Conservation (phyloP, 257 asterid species). For the Primulina tabacum region DNA sequence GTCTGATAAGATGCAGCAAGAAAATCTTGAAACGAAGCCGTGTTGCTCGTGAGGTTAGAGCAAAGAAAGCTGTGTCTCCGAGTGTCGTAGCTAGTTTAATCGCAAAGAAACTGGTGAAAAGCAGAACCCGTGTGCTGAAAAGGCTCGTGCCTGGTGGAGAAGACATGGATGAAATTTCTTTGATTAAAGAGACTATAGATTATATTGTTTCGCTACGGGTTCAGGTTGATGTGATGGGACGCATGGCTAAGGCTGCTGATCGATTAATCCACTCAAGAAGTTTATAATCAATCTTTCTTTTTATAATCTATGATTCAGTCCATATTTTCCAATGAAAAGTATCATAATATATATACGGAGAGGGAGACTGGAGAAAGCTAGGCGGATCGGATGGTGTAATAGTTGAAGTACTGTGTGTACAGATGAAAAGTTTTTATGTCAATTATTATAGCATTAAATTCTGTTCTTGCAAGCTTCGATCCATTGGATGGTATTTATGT, state of each 20-base stretch:
- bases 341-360: not conserved
- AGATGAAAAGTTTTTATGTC: slow-evolving; percentile 3
- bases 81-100: slow-evolving; percentile 26
- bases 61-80: slow-evolving; percentile 31
- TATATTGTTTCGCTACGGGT: slow-evolving; percentile 59
- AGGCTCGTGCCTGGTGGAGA: slow-evolving; percentile 81
- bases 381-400: not conserved
- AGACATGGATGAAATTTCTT: slow-evolving; percentile 48
- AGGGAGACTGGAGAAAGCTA: not conserved
- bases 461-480: not conserved
- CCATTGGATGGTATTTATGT: not conserved
- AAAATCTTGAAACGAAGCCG: slow-evolving; percentile 40
- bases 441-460: not conserved
- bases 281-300: slow-evolving; percentile 12
- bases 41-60: slow-evolving; percentile 6
- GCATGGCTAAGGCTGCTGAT: slow-evolving; percentile 47
- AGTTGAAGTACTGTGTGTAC: slow-evolving; percentile 19
- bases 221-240: slow-evolving; percentile 86
- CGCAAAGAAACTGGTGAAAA: slow-evolving; percentile 50
- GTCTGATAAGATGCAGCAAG: slow-evolving; percentile 34
- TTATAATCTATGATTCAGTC: not conserved
- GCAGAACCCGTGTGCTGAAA: slow-evolving; percentile 60
- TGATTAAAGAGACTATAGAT: slow-evolving; percentile 92
- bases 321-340: not conserved
- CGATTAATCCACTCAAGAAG: slow-evolving; percentile 29